Conservation (phyloP, 2,329 filamentous ascomycete species). For the Sporothrix pallida region DNA sequence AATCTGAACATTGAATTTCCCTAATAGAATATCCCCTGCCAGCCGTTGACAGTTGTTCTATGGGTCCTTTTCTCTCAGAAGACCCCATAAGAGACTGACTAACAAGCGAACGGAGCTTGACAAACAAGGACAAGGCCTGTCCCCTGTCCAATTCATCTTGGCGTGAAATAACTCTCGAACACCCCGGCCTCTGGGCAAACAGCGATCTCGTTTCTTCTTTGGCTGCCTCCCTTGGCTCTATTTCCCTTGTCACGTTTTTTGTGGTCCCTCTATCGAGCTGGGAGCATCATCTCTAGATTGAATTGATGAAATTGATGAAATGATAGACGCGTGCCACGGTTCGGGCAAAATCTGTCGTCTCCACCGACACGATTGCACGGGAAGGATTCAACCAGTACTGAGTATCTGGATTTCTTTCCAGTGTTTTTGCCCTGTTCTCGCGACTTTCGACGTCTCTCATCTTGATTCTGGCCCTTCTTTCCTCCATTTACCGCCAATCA, state of each 20-base stretch:
- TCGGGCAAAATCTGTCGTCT: not conserved
- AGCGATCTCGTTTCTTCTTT: not conserved
- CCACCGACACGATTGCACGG: not conserved
- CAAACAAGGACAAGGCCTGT: too few relatives aligned
- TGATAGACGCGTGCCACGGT: conserved; percentile 5
- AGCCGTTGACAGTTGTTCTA: conserved; percentile 9
- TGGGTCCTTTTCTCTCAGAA: too few relatives aligned
- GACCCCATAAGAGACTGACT: too few relatives aligned
- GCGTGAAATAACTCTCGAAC: too few relatives aligned
- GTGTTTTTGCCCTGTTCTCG: not conserved
- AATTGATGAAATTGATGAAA: not conserved
- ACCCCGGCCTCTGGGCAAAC: not conserved
- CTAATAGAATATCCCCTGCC: not conserved
- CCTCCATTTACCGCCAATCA: conserved; percentile 1
- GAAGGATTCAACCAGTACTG: not conserved
- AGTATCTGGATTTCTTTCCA: not conserved
- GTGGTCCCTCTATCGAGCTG: too few relatives aligned
- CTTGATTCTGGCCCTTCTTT: not conserved
- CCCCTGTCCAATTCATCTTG: too few relatives aligned
- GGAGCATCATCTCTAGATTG: not conserved
- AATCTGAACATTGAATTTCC: not conserved
- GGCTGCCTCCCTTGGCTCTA: conserved; percentile 11
- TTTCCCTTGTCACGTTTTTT: not conserved
- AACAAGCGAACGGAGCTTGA: too few relatives aligned
- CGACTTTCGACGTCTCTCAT: not conserved